Base-by-base conservation (phyloP, 208 protist genomes). In the Leishmania tropica region DNA sequence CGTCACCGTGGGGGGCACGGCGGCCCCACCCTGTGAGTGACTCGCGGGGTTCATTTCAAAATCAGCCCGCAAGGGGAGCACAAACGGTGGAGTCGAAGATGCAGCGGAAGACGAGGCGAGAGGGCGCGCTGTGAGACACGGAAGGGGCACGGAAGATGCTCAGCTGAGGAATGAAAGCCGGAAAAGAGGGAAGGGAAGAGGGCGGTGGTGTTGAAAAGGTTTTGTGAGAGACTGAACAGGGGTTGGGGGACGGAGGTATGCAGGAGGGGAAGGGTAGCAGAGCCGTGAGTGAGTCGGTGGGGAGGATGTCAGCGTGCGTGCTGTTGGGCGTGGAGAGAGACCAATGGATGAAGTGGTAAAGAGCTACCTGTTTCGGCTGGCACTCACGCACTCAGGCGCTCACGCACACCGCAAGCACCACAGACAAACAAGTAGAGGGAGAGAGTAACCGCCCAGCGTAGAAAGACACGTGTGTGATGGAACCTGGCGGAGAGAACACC, bases 1-100 rank as follows among this genome's bases (percentile, higher is more conserved):
- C 24, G 64, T 40, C 47, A 67, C 51, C 54, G 75, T 65, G 42
- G 78, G 24, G 64, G 62, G 48, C 51, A 73, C 70, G 56, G 56
- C 58, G 47, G 58, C 62, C 10, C 19, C 65, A 70, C 80, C 60
- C 42, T 35, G 62, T 35, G 64, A n/a, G 24, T 10, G 42, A 35
- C 45, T 47, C 6, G 60, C n/a, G 24, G 54, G n/a, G 54, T 67
- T 60, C 53, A 78, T 78, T 19, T 5, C 4, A 6, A 65, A 65
- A 45, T 21, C 8, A 51, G 17, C 37, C 1, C 31, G n/a, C 24
- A 58, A 72, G 37, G 70, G 70, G 31, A 17, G 51, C 15, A 24
- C 42, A 58, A 53, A 73, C 68, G 31, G 24, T 62, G 56, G 8
- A n/a, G 56, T 62, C 56, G n/a, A 13, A 42, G 42, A 54, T 37